phyloP scores from a whole-genome alignment of 345 rosid genomes.

The Rhodomyrtus tomentosa region DNA sequence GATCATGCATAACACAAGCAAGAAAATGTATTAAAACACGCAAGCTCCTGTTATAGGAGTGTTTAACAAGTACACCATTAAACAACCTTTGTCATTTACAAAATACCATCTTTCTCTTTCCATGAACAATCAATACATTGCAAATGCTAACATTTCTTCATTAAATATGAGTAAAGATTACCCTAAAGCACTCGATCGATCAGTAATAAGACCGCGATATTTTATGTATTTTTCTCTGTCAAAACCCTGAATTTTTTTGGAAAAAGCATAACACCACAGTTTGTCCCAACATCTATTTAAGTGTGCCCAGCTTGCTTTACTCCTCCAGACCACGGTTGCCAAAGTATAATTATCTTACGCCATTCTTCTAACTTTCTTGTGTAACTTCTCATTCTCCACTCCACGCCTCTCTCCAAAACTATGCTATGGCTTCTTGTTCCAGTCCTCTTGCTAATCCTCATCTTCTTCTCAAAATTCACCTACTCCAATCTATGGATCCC shows the following conservation, averaged over 20 bases:
- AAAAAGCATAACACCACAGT: not conserved
- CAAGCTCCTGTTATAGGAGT: not conserved
- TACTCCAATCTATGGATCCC: slow-evolving; percentile 42
- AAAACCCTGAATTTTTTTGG: not conserved
- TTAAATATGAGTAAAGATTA: not conserved
- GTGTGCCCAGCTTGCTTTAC: not conserved
- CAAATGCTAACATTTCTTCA: not conserved
- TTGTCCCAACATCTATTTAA: not conserved
- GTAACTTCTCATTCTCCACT: not conserved
- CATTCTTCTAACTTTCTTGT: not conserved
- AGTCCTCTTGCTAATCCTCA: slow-evolving; percentile 2
- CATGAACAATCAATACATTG: not conserved
- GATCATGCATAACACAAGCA: not conserved
- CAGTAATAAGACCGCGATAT: rapidly evolving
- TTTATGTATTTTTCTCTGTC: not conserved
- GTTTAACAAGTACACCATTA: not conserved
- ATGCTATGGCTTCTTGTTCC: slow-evolving; percentile 9
- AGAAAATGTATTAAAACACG: not conserved
- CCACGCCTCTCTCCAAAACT: not conserved
- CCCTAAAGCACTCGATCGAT: not conserved
- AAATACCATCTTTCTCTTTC: not conserved
- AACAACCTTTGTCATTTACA: not conserved
- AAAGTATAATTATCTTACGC: no score
- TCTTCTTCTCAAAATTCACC: slow-evolving; percentile 22
- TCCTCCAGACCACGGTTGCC: not conserved